These are phyloP conservation scores for Capronia coronata DNA, from an alignment of 2,329 filamentous ascomycete species.

Conservation along the genomic window DNA sequence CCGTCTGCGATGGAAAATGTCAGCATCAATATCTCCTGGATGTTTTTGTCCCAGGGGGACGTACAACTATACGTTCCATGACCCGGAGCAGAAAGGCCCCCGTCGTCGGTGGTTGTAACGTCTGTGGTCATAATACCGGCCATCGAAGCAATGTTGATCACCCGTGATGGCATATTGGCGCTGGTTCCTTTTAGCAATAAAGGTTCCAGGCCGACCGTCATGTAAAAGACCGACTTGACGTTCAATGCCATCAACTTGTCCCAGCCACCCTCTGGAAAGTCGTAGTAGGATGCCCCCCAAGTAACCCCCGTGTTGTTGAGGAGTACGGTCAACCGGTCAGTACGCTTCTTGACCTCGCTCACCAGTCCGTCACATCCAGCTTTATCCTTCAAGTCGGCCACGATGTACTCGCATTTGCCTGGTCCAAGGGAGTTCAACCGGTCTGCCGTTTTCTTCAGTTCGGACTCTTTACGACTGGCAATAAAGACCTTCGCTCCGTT, in stretches of 20 bases:
- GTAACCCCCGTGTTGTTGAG: constrained; percentile 48
- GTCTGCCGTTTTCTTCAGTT: constrained; percentile 42
- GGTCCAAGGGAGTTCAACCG: constrained; percentile 48
- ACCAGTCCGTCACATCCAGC: constrained; percentile 45
- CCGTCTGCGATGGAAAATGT: constrained; percentile 34
- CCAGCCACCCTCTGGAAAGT: constrained; percentile 54
- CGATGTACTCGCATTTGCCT: constrained; percentile 46
- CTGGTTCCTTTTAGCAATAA: constrained; percentile 43
- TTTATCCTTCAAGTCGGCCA: constrained; percentile 48
- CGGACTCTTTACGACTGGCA: constrained; percentile 47
- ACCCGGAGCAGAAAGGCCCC: constrained; percentile 49
- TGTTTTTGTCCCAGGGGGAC: constrained; percentile 16
- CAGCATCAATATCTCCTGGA: neutral
- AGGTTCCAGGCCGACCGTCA: constrained; percentile 41
- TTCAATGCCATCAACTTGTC: constrained; percentile 52
- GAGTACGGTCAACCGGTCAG: constrained; percentile 41
- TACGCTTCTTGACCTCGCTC: constrained; percentile 43
- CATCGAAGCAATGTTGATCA: constrained; percentile 51
- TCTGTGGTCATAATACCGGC: constrained; percentile 40
- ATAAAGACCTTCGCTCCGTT: constrained; percentile 51
- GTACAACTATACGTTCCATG: constrained; percentile 45
- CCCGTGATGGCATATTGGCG: constrained; percentile 41
- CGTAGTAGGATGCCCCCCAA: constrained; percentile 52
- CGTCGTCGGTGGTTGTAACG: constrained; percentile 41
- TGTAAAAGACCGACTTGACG: constrained; percentile 49